phyloP scores from a whole-genome alignment of 2,329 filamentous ascomycete genomes.

The Elsinoe perseae region DNA sequence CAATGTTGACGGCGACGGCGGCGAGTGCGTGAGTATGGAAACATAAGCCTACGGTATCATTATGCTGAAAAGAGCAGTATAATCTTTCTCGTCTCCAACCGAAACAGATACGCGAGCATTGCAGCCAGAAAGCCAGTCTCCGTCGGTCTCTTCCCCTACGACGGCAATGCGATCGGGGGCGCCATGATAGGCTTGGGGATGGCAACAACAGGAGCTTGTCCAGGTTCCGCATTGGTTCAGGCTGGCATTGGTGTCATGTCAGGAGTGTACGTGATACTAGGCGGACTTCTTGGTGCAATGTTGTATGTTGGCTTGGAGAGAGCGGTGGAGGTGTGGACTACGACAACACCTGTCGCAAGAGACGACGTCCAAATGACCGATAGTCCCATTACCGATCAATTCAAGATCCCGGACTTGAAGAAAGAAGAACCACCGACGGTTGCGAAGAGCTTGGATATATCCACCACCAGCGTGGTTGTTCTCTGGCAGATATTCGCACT shows the following conservation, averaged over 20 bases:
- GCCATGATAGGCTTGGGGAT: constrained; percentile 57
- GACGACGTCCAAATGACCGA: not conserved
- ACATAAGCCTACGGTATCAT: not conserved
- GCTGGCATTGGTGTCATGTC: constrained; percentile 39
- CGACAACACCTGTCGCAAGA: not conserved
- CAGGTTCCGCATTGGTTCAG: constrained; percentile 57
- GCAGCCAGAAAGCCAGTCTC: constrained; percentile 46
- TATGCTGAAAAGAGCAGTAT: constrained; percentile 5
- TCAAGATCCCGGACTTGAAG: not conserved
- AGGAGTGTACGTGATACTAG: constrained; percentile 45
- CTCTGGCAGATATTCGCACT: constrained; percentile 40
- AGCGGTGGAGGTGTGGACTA: not conserved
- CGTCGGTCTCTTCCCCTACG: constrained; percentile 49
- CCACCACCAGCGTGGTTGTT: constrained; percentile 33
- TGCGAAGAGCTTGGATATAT: constrained; percentile 35
- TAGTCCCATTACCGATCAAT: constrained; percentile 1
- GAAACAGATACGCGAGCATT: constrained; percentile 37
- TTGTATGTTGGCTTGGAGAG: constrained; percentile 18
- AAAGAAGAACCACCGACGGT: constrained; percentile 8
- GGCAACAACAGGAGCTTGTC: constrained; percentile 57
- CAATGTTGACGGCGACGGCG: constrained; percentile 56
- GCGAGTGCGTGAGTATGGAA: constrained; percentile 49
- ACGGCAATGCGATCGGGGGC: constrained; percentile 60
- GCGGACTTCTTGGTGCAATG: constrained; percentile 50
- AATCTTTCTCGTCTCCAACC: constrained; percentile 35